Conservation (phyloP, 208 protist species). For the Leishmania martiniquensis region DNA sequence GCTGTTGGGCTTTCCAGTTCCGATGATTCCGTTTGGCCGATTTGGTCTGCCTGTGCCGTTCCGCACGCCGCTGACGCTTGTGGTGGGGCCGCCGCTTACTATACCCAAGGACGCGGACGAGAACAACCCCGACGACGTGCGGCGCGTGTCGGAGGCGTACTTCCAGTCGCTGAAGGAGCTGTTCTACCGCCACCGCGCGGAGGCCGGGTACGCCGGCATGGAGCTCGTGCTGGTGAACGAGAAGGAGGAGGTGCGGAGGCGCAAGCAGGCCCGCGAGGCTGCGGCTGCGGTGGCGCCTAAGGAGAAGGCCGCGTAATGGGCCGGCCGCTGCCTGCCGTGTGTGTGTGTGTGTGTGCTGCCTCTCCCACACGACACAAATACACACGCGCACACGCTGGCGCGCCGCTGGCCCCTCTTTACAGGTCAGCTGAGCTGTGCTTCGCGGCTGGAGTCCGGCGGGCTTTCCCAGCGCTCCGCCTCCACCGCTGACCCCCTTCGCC, state of each 20-base stretch:
- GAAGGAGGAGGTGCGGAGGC: conserved; percentile 36
- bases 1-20: conserved; percentile 82
- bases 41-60: conserved; percentile 74
- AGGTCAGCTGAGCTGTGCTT: background rate
- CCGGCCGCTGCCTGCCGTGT: background rate
- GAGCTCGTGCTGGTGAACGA: conserved; percentile 64
- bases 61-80: conserved; percentile 58
- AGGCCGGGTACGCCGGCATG: conserved; percentile 80
- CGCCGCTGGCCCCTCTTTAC: background rate
- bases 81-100: conserved; percentile 67
- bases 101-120: conserved; percentile 57
- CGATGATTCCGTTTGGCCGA: conserved; percentile 74
- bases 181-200: conserved; percentile 74
- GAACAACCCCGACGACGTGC: conserved; percentile 66
- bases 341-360: background rate
- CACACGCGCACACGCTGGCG: background rate
- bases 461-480: background rate
- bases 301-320: conserved; percentile 16
- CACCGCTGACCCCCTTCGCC: background rate
- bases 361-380: background rate
- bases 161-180: conserved; percentile 61
- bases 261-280: conserved; percentile 16
- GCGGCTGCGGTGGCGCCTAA: conserved; percentile 14
- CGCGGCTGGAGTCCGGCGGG: background rate
- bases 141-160: conserved; percentile 53